Percentiles rank a stretch among this genome's conserved stretches.
These are phyloP conservation scores for Chloris gayana DNA, from an alignment of 176 grass and related monocot genomes.

Conservation along the genomic window DNA sequence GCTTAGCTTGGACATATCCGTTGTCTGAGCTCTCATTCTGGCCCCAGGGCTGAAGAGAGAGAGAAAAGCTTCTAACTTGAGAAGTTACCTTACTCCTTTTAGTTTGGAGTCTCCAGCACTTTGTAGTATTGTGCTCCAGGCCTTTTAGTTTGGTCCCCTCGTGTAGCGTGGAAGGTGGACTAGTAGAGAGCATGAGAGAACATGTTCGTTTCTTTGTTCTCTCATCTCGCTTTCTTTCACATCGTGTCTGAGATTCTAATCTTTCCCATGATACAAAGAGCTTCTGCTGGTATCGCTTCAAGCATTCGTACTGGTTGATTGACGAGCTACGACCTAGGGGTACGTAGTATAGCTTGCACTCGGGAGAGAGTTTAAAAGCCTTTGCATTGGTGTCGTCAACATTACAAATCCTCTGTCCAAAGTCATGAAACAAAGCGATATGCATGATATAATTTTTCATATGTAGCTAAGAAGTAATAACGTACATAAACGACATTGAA, in stretches of 20 bases:
- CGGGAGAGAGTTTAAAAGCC: background rate
- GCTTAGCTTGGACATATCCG: constrained; percentile 7
- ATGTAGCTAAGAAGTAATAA: no score
- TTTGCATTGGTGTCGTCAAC: background rate
- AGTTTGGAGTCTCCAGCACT: background rate
- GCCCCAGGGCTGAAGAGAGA: background rate
- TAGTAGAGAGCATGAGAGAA: constrained; percentile 37
- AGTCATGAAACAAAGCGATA: no score
- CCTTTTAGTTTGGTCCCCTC: constrained; percentile 28
- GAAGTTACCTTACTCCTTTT: constrained; percentile 21
- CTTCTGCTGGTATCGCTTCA: background rate
- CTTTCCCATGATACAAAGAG: background rate
- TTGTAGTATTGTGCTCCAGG: constrained; percentile 5
- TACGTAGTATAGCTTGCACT: background rate
- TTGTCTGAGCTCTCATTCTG: constrained; percentile 3
- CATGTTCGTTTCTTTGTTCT: constrained; percentile 39
- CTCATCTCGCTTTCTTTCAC: constrained; percentile 10
- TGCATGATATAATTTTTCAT: no score
- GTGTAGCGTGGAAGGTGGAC: constrained; percentile 7
- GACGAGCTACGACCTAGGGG: background rate
- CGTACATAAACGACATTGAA: no score
- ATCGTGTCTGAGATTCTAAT: background rate
- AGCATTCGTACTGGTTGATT: background rate
- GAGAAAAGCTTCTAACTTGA: constrained; percentile 1
- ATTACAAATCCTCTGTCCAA: background rate